Evolutionary conservation across 2,329 filamentous ascomycete genomes (phyloP).

Genomic region (Venturia nashicola): DNA sequence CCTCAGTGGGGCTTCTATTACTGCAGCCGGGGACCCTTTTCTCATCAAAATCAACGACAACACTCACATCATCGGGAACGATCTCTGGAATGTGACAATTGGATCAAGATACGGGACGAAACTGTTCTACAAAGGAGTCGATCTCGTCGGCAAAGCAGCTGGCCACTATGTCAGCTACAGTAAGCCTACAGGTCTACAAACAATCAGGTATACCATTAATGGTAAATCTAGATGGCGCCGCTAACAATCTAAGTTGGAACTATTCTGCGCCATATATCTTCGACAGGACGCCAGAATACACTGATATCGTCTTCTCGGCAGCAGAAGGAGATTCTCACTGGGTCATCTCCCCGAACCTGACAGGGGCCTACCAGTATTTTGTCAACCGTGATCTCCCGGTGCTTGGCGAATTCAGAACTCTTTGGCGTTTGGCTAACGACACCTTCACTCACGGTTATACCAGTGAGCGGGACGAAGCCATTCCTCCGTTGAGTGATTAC

Average conservation of each 20-base stretch:
- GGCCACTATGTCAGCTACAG: constrained; percentile 35
- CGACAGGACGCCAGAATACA: constrained; percentile 28
- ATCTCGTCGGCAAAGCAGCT: constrained; percentile 28
- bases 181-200: constrained; percentile 14
- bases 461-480: constrained; percentile 31
- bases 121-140: constrained; percentile 29
- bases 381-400: constrained; percentile 37
- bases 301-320: constrained; percentile 37
- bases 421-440: constrained; percentile 37
- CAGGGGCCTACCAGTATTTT: constrained; percentile 45
- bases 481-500: constrained; percentile 30
- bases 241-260: constrained; percentile 33
- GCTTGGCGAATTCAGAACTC: constrained; percentile 38
- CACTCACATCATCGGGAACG: constrained; percentile 28
- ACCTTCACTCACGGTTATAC: constrained; percentile 37
- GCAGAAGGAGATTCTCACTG: constrained; percentile 39
- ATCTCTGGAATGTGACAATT: constrained; percentile 31
- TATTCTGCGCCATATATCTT: constrained; percentile 30
- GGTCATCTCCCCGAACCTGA: constrained; percentile 36
- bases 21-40: constrained; percentile 15
- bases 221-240: constrained; percentile 1
- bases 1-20: neutral
- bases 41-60: constrained; percentile 21
- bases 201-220: neutral
- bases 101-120: constrained; percentile 26